Evolutionary conservation across 2,329 filamentous ascomycete species (phyloP).

Genomic region (Fusarium sp.): DNA sequence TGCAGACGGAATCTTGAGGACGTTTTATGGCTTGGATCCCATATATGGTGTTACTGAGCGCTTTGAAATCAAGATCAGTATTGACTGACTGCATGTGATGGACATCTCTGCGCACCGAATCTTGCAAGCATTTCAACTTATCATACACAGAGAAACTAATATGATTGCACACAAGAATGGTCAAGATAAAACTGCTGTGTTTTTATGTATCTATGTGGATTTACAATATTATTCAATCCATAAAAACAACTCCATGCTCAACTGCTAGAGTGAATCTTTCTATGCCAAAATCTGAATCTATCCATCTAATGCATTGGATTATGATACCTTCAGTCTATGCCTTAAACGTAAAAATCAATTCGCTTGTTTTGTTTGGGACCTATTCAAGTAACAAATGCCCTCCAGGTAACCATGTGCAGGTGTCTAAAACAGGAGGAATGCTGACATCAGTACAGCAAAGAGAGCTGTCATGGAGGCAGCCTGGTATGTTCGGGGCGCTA

Average conservation of each 20-base stretch:
- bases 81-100: not conserved
- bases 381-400: constrained; percentile 1
- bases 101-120: not conserved
- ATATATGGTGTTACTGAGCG: not conserved
- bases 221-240: not conserved
- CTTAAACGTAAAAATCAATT: constrained; percentile 25
- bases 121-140: not conserved
- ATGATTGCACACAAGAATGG: not conserved
- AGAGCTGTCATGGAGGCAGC: constrained; percentile 35
- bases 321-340: constrained; percentile 23
- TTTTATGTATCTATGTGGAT: constrained; percentile 7
- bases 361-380: constrained; percentile 26
- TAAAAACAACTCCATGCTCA: constrained; percentile 1
- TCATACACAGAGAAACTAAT: not conserved
- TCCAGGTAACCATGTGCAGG: not conserved
- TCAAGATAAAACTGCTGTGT: not conserved
- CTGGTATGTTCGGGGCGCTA: constrained; percentile 43
- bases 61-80: too few species aligned
- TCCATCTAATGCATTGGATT: constrained; percentile 24
- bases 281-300: constrained; percentile 20
- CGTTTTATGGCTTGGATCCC: not conserved
- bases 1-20: too few species aligned
- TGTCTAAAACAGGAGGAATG: constrained; percentile 36
- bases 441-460: constrained; percentile 36
- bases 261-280: constrained; percentile 3